These are phyloP conservation scores for bread wheat (Triticum aestivum) DNA, from an alignment of 176 grass and related monocot genomes.

Conservation along the genomic window DNA sequence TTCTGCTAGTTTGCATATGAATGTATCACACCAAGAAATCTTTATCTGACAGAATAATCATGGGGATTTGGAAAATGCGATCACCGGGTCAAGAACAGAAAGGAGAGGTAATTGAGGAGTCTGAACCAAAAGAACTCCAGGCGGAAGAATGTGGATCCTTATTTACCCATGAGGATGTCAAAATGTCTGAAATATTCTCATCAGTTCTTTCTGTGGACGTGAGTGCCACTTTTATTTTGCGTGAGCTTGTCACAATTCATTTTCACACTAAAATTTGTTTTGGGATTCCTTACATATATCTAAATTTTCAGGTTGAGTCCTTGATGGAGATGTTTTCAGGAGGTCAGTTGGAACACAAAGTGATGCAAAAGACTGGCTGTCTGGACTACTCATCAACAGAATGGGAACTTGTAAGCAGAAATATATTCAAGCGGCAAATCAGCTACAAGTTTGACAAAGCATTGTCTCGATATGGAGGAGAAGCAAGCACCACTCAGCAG, in stretches of 20 bases:
- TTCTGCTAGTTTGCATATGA: background rate
- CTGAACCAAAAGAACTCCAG: constrained; percentile 49
- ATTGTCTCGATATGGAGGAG: constrained; percentile 67
- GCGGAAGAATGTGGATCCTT: constrained; percentile 65
- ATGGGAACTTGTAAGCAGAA: constrained; percentile 72
- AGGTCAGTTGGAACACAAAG: constrained; percentile 62
- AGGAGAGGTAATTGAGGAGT: constrained; percentile 54
- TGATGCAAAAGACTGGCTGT: constrained; percentile 94
- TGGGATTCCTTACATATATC: background rate
- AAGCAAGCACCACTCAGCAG: constrained; percentile 70
- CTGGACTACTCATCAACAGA: constrained; percentile 65
- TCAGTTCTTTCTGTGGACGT: constrained; percentile 71
- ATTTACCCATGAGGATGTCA: constrained; percentile 74
- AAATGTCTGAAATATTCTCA: constrained; percentile 78
- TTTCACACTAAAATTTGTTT: constrained; percentile 1
- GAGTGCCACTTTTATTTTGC: constrained; percentile 25
- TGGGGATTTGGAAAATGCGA: constrained; percentile 79
- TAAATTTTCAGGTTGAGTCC: constrained; percentile 42
- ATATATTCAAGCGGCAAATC: constrained; percentile 69
- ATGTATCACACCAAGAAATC: background rate
- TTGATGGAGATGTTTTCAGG: constrained; percentile 94
- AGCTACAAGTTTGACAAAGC: constrained; percentile 74
- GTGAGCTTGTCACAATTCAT: background rate
- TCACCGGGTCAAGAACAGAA: constrained; percentile 71
- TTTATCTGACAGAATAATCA: constrained; percentile 64